Conservation (phyloP, 129 eudicot genomes). For the Lonicera japonica region DNA sequence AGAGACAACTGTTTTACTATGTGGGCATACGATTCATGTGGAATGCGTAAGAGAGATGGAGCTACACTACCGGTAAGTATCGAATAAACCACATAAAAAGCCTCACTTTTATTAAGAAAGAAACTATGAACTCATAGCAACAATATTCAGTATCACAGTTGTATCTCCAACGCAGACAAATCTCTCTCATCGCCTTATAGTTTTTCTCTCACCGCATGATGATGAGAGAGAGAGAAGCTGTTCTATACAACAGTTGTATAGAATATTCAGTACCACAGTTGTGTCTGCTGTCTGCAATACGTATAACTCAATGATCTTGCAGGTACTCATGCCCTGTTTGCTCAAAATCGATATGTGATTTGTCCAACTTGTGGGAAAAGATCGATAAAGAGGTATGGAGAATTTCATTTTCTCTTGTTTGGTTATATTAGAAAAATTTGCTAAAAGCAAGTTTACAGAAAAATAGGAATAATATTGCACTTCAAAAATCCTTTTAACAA, state of each 20-base stretch:
- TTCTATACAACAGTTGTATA: too few relatives aligned
- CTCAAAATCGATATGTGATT: slow-evolving; percentile 63
- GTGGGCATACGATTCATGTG: slow-evolving; percentile 71
- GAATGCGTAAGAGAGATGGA: slow-evolving; percentile 54
- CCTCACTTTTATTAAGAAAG: background rate
- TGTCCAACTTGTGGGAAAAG: slow-evolving; percentile 56
- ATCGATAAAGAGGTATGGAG: slow-evolving; percentile 46
- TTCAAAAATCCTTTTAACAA: too few relatives aligned
- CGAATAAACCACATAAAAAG: background rate
- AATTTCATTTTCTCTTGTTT: background rate
- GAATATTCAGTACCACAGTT: too few relatives aligned
- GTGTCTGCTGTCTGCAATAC: too few relatives aligned
- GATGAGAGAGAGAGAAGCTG: too few relatives aligned
- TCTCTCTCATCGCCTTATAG: too few relatives aligned
- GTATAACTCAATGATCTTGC: slow-evolving; percentile 1
- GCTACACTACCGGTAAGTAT: slow-evolving; percentile 38
- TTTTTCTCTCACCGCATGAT: too few relatives aligned
- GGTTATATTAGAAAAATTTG: background rate
- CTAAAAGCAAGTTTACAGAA: too few relatives aligned
- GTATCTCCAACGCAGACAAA: too few relatives aligned
- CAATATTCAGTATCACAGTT: background rate
- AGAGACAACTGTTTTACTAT: slow-evolving; percentile 42
- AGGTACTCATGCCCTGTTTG: slow-evolving; percentile 81
- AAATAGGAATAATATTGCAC: too few relatives aligned
- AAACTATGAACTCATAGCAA: background rate